Conservation (phyloP, 2,329 filamentous ascomycete genomes). For the Lachnellula hyalina region DNA sequence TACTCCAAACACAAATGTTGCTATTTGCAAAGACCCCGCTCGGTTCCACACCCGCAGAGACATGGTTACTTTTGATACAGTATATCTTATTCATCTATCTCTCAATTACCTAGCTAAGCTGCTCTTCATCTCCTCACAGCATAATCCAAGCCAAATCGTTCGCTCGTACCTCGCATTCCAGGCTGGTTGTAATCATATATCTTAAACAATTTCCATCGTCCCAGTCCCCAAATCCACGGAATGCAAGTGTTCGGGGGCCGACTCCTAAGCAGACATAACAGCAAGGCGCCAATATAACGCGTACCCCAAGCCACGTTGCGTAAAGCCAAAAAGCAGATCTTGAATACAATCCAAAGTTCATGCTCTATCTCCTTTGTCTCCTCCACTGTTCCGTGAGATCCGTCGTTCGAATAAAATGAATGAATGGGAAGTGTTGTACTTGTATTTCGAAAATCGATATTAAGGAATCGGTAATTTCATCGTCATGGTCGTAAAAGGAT, state of each 20-base stretch:
- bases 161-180: conserved; percentile 25
- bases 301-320: conserved; percentile 17
- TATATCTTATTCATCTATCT: not conserved
- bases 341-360: conserved; percentile 24
- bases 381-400: conserved; percentile 6
- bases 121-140: not conserved
- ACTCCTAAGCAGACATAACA: conserved; percentile 3
- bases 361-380: conserved; percentile 4
- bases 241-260: conserved; percentile 1
- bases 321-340: conserved; percentile 11
- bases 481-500: conserved; percentile 30
- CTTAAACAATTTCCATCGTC: conserved; percentile 19
- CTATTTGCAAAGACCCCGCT: too few relatives aligned
- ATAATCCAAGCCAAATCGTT: conserved; percentile 10
- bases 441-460: conserved; percentile 18
- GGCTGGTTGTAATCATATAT: conserved; percentile 25
- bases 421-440: conserved; percentile 12
- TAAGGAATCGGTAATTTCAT: conserved; percentile 27
- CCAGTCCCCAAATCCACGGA: conserved; percentile 2
- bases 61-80: not conserved
- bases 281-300: conserved; percentile 17
- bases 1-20: too few relatives aligned
- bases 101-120: not conserved
- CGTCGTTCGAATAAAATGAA: conserved; percentile 10
- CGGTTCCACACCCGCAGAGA: too few relatives aligned